phyloP scores from a whole-genome alignment of 768 basidiomycete species.

The Vararia minispora region DNA sequence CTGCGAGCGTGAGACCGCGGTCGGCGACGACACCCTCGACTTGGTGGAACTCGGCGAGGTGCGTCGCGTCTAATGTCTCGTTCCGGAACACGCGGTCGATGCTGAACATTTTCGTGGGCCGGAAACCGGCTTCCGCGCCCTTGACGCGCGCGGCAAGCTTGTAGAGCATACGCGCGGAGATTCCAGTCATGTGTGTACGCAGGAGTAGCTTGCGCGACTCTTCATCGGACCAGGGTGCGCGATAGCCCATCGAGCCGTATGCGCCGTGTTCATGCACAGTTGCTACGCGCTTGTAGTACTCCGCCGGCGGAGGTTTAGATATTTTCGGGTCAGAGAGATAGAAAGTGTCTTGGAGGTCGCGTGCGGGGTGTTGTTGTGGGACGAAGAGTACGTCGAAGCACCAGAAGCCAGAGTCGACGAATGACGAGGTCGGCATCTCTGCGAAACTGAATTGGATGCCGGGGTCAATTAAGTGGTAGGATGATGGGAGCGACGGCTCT shows the following conservation, averaged over 20 bases:
- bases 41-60: conserved; percentile 98
- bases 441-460: conserved; percentile 54
- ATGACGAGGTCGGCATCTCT: conserved; percentile 95
- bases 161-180: conserved; percentile 89
- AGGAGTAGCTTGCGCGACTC: conserved; percentile 89
- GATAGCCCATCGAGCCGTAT: conserved; percentile 91
- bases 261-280: conserved; percentile 79
- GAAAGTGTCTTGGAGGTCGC: conserved; percentile 97
- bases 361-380: conserved; percentile 96
- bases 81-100: conserved; percentile 99
- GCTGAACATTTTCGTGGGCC: conserved; percentile 89
- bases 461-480: background rate
- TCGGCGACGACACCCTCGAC: conserved; percentile 99
- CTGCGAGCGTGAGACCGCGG: conserved; percentile 81
- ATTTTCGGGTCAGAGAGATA: conserved; percentile 87
- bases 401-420: conserved; percentile 98
- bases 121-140: conserved; percentile 65
- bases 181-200: conserved; percentile 94
- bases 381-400: conserved; percentile 98
- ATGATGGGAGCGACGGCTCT: conserved; percentile 15
- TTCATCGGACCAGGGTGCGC: conserved; percentile 88
- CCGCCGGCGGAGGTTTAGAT: conserved; percentile 63
- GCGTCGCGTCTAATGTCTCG: conserved; percentile 96
- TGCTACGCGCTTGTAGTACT: conserved; percentile 80
- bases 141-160: conserved; percentile 80